A percentile compares a stretch with the other conserved stretches of the same genome.
Evolutionary conservation across 1,139 yeast genomes (phyloP).

Genomic region (Suhomyces panamericanus): DNA sequence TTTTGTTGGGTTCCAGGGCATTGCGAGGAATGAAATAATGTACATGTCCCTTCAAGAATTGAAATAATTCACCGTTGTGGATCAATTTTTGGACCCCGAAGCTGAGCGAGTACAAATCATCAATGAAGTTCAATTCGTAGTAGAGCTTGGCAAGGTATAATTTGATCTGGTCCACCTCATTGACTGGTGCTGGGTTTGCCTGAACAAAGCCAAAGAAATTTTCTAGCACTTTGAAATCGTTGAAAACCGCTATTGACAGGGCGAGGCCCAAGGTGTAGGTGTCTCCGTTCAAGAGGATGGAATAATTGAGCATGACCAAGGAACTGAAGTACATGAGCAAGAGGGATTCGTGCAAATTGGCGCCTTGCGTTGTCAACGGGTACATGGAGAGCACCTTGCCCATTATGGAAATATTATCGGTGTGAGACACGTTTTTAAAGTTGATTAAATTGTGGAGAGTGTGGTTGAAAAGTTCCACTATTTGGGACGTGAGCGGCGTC

Average conservation of each 20-base stretch:
- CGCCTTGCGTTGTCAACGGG: conserved; percentile 34
- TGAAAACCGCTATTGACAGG: conserved; percentile 54
- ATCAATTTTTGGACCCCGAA: conserved; percentile 54
- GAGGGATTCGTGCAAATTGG: conserved; percentile 30
- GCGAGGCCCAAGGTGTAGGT: conserved; percentile 57
- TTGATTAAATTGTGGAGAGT: conserved; percentile 50
- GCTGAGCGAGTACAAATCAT: conserved; percentile 54
- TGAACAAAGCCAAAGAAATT: conserved; percentile 27
- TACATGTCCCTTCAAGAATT: conserved; percentile 19
- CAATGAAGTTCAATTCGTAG: conserved; percentile 51
- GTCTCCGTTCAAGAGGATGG: conserved; percentile 58
- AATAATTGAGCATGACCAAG: conserved; percentile 54
- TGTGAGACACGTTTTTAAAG: conserved; percentile 32
- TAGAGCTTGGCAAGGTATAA: conserved; percentile 51
- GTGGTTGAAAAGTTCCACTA: conserved; percentile 52
- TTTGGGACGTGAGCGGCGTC: conserved; percentile 13
- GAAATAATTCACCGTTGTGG: conserved; percentile 18
- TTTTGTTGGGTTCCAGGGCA: neutral
- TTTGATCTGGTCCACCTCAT: conserved; percentile 38
- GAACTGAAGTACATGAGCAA: conserved; percentile 45
- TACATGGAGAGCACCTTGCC: conserved; percentile 45
- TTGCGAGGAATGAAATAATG: conserved; percentile 14
- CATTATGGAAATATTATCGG: conserved; percentile 38
- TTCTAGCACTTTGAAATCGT: conserved; percentile 56
- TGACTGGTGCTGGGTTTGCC: conserved; percentile 7